These are phyloP conservation scores for Endogone sp. DNA, from an alignment of 192 early-diverging fungal species.

Conservation along the genomic window DNA sequence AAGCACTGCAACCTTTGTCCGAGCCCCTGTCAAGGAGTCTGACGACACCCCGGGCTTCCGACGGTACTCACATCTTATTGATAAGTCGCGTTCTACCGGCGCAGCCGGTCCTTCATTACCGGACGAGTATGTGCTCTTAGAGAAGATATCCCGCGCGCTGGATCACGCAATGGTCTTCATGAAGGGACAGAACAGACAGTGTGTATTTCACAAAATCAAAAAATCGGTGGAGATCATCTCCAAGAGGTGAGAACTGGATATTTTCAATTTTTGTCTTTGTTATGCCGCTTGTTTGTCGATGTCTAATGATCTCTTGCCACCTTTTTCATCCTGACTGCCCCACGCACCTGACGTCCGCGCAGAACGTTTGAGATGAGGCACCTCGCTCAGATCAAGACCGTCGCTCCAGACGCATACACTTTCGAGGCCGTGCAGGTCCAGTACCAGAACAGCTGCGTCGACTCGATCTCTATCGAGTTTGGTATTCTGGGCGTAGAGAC, in stretches of 20 bases:
- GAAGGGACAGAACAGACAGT: constrained; percentile 8
- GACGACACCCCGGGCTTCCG: not conserved
- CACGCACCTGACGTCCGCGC: not conserved
- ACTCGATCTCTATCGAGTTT: constrained; percentile 8
- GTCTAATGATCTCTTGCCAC: not conserved
- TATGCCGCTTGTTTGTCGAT: too few species aligned
- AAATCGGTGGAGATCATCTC: constrained; percentile 10
- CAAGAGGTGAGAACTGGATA: not conserved
- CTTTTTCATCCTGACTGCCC: not conserved
- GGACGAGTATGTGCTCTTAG: constrained; percentile 11
- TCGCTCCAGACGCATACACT: constrained; percentile 6
- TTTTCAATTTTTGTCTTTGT: not conserved
- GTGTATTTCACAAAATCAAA: constrained; percentile 10
- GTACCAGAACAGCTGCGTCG: constrained; percentile 4
- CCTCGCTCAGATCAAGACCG: constrained; percentile 11
- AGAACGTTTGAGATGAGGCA: constrained; percentile 8
- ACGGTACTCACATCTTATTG: not conserved
- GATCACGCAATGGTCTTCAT: constrained; percentile 11
- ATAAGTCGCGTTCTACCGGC: too few species aligned
- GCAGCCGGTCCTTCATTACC: constrained; percentile 5
- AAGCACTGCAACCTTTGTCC: not conserved
- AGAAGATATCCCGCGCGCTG: constrained; percentile 6
- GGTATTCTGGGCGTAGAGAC: not conserved
- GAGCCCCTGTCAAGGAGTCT: not conserved
- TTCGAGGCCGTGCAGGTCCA: constrained; percentile 4